phyloP scores from a whole-genome alignment of 2,329 filamentous ascomycete species.

The Talaromyces sp. region DNA sequence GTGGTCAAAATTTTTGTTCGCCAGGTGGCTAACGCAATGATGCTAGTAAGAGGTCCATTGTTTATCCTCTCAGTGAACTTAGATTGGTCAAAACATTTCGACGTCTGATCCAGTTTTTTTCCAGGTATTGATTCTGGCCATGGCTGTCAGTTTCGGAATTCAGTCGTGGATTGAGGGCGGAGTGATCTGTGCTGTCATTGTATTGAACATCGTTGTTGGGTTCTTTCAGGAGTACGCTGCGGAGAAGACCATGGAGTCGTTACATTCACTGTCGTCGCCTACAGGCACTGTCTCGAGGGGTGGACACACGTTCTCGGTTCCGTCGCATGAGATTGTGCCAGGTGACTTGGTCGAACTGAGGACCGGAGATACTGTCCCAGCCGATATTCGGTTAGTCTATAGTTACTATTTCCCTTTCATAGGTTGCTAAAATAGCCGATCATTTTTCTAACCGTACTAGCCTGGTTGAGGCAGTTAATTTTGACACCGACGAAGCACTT shows the following conservation, averaged over 20 bases:
- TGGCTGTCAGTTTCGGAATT: conserved; percentile 64
- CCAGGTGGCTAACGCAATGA: conserved; percentile 71
- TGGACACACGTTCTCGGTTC: conserved; percentile 57
- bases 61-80: background rate
- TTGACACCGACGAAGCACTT: conserved; percentile 72
- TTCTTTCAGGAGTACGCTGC: conserved; percentile 65
- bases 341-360: conserved; percentile 60
- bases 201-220: conserved; percentile 60
- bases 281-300: conserved; percentile 61
- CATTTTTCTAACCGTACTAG: too few species aligned
- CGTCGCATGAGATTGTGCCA: conserved; percentile 63
- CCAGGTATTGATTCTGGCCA: conserved; percentile 78
- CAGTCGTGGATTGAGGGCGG: conserved; percentile 62
- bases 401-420: too few species aligned
- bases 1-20: conserved; percentile 70
- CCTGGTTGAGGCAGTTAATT: conserved; percentile 66
- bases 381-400: conserved; percentile 61
- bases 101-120: too few species aligned
- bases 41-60: conserved; percentile 61
- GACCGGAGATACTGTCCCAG: conserved; percentile 64
- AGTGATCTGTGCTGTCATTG: conserved; percentile 62
- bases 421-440: too few species aligned
- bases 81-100: too few species aligned
- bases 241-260: conserved; percentile 64
- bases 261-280: conserved; percentile 60